phyloP scores from a whole-genome alignment of 805 yeast genomes.

The Clavispora asparagi region DNA sequence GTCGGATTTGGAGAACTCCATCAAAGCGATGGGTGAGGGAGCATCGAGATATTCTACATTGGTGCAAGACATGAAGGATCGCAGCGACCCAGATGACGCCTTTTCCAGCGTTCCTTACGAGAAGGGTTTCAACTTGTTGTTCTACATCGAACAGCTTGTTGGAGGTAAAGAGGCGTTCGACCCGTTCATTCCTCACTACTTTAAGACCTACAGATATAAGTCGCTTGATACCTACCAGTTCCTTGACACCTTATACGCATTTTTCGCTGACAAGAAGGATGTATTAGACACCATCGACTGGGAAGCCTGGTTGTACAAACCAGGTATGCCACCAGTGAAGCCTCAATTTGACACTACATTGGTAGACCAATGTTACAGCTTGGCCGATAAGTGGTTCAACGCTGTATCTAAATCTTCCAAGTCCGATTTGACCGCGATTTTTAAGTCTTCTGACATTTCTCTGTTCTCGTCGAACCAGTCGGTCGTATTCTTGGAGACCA shows the following conservation, averaged over 20 bases:
- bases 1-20: slow-evolving; percentile 68
- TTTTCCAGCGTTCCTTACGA: slow-evolving; percentile 88
- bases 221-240: slow-evolving; percentile 82
- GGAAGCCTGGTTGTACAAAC: slow-evolving; percentile 74
- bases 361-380: slow-evolving; percentile 63
- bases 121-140: slow-evolving; percentile 78
- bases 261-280: slow-evolving; percentile 43
- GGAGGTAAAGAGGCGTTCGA: slow-evolving; percentile 68
- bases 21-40: slow-evolving; percentile 56
- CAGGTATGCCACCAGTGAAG: slow-evolving; percentile 82
- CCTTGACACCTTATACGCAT: slow-evolving; percentile 67
- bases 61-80: slow-evolving; percentile 65
- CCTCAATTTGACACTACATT: slow-evolving; percentile 75
- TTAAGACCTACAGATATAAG: slow-evolving; percentile 58
- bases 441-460: slow-evolving; percentile 46
- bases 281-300: slow-evolving; percentile 73
- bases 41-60: slow-evolving; percentile 53
- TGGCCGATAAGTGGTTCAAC: slow-evolving; percentile 63
- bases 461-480: slow-evolving; percentile 69
- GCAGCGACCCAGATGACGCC: slow-evolving; percentile 83
- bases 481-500: slow-evolving; percentile 70
- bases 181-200: slow-evolving; percentile 75
- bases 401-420: slow-evolving; percentile 20
- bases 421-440: slow-evolving; percentile 18
- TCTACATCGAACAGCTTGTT: slow-evolving; percentile 62